These are phyloP conservation scores for Allium fistulosum DNA, from an alignment of 106 monocot genomes.

Conservation along the genomic window DNA sequence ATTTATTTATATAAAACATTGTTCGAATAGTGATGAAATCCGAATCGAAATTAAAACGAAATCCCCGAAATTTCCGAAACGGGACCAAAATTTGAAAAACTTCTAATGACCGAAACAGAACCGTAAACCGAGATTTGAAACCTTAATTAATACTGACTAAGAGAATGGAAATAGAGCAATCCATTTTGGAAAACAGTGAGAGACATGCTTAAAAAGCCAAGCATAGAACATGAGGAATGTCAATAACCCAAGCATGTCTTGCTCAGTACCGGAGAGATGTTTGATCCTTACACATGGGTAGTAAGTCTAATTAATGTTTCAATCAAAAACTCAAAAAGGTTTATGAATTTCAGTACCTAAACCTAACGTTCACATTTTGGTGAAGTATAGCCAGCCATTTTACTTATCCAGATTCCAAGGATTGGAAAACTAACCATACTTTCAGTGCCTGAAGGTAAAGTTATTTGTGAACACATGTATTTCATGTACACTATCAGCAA, in stretches of 20 bases:
- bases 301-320: slow-evolving; percentile 1
- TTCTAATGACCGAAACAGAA: no score
- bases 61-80: no score
- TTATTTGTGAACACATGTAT: not conserved
- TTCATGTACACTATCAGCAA: no score
- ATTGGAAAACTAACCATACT: slow-evolving; percentile 26
- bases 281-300: slow-evolving; percentile 18
- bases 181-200: slow-evolving; percentile 18
- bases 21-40: no score
- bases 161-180: not conserved
- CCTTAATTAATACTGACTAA: no score
- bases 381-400: slow-evolving; percentile 17
- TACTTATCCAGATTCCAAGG: slow-evolving; percentile 27
- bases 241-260: slow-evolving; percentile 23
- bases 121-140: no score
- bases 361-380: not conserved
- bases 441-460: slow-evolving; percentile 20
- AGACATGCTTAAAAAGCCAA: slow-evolving; percentile 13
- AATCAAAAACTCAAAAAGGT: no score
- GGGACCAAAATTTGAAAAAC: no score
- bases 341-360: no score
- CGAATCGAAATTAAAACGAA: no score
- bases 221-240: slow-evolving; percentile 20
- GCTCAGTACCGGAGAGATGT: slow-evolving; percentile 29
- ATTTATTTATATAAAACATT: no score